Evolutionary conservation across 23 red algal genomes (phyloP).

Genomic region (Gracilaria domingensis): DNA sequence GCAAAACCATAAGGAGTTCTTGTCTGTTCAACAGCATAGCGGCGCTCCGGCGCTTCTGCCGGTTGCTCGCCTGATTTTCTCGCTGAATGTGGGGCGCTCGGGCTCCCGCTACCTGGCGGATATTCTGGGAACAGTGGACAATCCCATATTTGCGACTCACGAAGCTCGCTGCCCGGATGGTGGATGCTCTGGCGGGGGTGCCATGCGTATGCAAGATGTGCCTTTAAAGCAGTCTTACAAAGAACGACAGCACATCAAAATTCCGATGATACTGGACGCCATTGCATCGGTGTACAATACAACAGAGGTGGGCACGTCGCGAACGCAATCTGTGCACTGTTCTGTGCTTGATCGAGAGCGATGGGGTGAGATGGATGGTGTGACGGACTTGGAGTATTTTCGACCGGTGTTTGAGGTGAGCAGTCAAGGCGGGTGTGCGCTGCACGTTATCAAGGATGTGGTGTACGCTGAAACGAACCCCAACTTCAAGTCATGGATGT

Average conservation of each 20-base stretch:
- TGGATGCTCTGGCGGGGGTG: slow-evolving; percentile 70
- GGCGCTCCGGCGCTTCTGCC: background rate
- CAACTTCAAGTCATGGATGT: slow-evolving; percentile 92
- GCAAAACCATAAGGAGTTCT: background rate
- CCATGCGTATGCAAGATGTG: slow-evolving; percentile 71
- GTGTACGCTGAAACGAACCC: slow-evolving; percentile 87
- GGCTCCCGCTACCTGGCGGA: slow-evolving; percentile 76
- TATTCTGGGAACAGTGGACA: slow-evolving; percentile 46
- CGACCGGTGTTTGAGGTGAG: slow-evolving; percentile 4
- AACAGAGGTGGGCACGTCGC: background rate
- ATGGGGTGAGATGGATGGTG: background rate
- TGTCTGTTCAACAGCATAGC: background rate
- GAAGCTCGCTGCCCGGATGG: slow-evolving; percentile 51
- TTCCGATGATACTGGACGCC: slow-evolving; percentile 37
- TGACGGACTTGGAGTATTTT: background rate
- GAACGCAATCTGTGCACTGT: background rate
- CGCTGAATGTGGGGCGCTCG: slow-evolving; percentile 77
- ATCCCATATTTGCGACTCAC: slow-evolving; percentile 31
- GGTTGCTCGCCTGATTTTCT: slow-evolving; percentile 75
- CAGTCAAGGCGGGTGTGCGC: background rate
- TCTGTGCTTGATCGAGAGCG: slow-evolving; percentile 45
- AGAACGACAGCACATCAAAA: slow-evolving; percentile 39
- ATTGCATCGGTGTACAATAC: background rate
- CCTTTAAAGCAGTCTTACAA: slow-evolving; percentile 42
- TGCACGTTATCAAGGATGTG: slow-evolving; percentile 30